Evolutionary conservation across 805 yeast genomes (phyloP), one percentile per base, ranked within the genome.

Genomic region (Hanseniaspora thailandica): DNA sequence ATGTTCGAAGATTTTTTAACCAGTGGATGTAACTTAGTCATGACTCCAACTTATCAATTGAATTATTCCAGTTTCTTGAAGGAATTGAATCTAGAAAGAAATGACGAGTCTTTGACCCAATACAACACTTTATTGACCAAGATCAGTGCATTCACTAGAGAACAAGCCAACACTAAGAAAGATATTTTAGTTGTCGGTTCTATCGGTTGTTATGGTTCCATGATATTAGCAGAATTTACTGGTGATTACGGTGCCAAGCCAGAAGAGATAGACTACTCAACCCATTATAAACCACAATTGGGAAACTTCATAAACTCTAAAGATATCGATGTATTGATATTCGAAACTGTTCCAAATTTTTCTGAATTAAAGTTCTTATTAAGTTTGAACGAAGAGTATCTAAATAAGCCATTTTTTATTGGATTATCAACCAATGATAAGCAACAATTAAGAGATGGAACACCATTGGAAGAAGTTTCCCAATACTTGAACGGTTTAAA

Each of bases 301-400:
- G 62, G 60, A 7, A 65, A 67, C 19, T 83, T 81, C 67, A 86
- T 84, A 62, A 47, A 58, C 4, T 58, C 64, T 3, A 63, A 71
- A 26, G 64, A 71, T 3, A 73, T 80, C 8, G 87, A 82, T 57
- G 54, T 78, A 5, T 67, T 85, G 22, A 82, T 78, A 0, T 70
- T 84, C 55, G 95, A 86, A 63, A 86, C 95, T 0, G 73, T 85
- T 15, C 93, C 95, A 2, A 76, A 72, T 47, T 62, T 76, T 19
- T 61, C 61, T 38, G 95, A 86, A 65, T 60, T 82, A 36, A 68
- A 72, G 59, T 78, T 73, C 1, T 61, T 84, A 9, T 57, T 76
- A 9, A 60, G 64, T 0, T 61, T 64, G 63, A 63, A 70, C 15
- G 49, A 44, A 17, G n/a, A 23, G 4, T 23, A 57, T 78, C 55